Base-by-base conservation (phyloP, 768 basidiomycete genomes). In the Dioszegia hungarica region DNA sequence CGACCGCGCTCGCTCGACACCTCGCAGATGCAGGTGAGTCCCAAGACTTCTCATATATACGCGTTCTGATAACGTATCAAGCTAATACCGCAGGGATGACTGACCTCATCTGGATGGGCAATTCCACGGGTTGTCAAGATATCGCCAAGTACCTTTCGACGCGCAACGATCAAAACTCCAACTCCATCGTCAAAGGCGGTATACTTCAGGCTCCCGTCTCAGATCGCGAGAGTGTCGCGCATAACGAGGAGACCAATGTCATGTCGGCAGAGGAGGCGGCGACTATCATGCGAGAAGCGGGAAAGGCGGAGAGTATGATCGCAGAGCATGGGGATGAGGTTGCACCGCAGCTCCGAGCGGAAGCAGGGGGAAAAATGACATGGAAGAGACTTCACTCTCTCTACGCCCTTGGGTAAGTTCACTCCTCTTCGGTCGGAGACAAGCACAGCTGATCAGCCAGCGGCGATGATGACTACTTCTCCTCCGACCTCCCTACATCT, bases 391-490 rank as follows among this genome's bases (percentile, higher is more conserved):
- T 61, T n/a, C 63, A 52, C 56, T 70, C 66, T 40, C 51, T 75
- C 46, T 28, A 66, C 10, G 67, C 59, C 11, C 45, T 56, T 0
- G 72, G 72, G 74, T 74, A 55, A 65, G 72, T 67, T 2, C 9
- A 4, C 17, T 19, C 6, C 24, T 39, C 17, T 31, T 15, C 25
- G 19, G 20, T 15, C 25, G 17, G 19, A 3, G 17, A 40, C 15
- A 20, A 31, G 24, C 29, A 24, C 17, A 28, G 59, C 56, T 56
- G 39, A 64, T 36, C 2, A 37, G 36, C n/a, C 31, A 75, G 75
- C 10, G 75, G 75, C 17, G 67, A 74, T 41, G 75, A 76, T 54
- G 75, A 76, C 47, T 74, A 68, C 53, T 76, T 76, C 61, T 73
- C 71, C n/a, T 47, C 59, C 9, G 73, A 74, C 48, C 46, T 76